Percentiles rank a stretch among this genome's conserved stretches.
Conservation (phyloP, 2,329 filamentous ascomycete species). For the Didymosphaeria variabile region DNA sequence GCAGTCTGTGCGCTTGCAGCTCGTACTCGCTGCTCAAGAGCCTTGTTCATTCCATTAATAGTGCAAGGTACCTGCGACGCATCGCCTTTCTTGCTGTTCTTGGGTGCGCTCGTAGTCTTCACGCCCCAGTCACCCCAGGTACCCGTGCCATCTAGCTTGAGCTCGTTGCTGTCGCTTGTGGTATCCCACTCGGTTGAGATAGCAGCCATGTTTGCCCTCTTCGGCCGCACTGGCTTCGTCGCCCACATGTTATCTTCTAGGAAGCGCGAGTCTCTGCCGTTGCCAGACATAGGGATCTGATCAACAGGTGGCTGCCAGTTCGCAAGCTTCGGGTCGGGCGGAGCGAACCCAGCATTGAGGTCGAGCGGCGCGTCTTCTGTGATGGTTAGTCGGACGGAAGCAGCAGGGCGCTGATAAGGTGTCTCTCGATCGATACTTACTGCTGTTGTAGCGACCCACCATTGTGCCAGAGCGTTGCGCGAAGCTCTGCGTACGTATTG, state of each 20-base stretch:
- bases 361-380: background rate
- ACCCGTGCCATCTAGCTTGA: background rate
- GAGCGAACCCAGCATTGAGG: constrained; percentile 4
- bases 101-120: background rate
- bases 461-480: background rate
- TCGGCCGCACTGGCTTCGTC: background rate
- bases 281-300: background rate
- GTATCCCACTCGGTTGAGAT: background rate
- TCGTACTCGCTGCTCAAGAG: background rate
- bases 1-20: background rate
- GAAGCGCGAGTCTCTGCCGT: background rate
- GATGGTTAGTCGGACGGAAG: background rate
- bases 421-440: background rate
- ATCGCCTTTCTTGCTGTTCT: background rate
- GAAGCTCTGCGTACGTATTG: background rate
- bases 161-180: background rate
- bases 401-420: too few relatives aligned
- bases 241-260: background rate
- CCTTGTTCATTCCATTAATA: background rate
- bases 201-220: background rate
- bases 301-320: constrained; percentile 1
- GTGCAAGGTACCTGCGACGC: background rate
- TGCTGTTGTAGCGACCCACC: constrained; percentile 4
- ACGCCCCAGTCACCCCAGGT: constrained; percentile 1
- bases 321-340: background rate